phyloP scores from a whole-genome alignment of 1,139 yeast species.

The Candida glucosophila region DNA sequence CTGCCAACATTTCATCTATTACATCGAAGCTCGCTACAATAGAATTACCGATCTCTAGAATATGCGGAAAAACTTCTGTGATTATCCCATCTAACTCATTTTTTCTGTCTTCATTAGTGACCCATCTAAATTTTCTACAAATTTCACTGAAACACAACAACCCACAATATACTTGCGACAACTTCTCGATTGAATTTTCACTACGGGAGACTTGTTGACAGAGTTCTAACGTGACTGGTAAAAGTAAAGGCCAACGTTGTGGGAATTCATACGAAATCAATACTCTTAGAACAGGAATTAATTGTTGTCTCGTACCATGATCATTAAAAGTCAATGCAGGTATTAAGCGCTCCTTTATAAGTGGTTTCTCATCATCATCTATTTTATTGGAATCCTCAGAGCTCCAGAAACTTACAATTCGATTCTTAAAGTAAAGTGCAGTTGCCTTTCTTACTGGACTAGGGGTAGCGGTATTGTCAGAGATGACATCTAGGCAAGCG shows the following conservation, averaged over 20 bases:
- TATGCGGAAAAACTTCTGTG: conserved; percentile 56
- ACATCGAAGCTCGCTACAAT: conserved; percentile 32
- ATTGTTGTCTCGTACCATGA: conserved; percentile 46
- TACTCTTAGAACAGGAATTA: conserved; percentile 61
- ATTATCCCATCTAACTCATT: conserved; percentile 53
- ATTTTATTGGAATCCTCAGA: conserved; percentile 26
- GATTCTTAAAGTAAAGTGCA: conserved; percentile 81
- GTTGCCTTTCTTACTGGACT: conserved; percentile 65
- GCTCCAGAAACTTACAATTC: conserved; percentile 60
- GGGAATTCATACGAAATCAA: conserved; percentile 69
- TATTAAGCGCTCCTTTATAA: conserved; percentile 55
- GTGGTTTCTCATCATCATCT: conserved; percentile 63
- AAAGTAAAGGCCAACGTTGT: conserved; percentile 57
- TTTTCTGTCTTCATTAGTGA: conserved; percentile 49
- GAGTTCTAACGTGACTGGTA: conserved; percentile 51
- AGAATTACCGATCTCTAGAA: conserved; percentile 58
- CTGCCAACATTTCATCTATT: conserved; percentile 49
- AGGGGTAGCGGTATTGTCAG: conserved; percentile 40
- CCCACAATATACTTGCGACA: conserved; percentile 65
- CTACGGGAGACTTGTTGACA: conserved; percentile 30
- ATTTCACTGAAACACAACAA: conserved; percentile 69
- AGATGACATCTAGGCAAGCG: conserved; percentile 72
- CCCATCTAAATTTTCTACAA: conserved; percentile 72
- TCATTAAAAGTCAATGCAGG: conserved; percentile 33
- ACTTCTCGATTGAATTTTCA: conserved; percentile 29